Base-by-base conservation (phyloP, 2,329 filamentous ascomycete genomes). In the Alternaria panax region DNA sequence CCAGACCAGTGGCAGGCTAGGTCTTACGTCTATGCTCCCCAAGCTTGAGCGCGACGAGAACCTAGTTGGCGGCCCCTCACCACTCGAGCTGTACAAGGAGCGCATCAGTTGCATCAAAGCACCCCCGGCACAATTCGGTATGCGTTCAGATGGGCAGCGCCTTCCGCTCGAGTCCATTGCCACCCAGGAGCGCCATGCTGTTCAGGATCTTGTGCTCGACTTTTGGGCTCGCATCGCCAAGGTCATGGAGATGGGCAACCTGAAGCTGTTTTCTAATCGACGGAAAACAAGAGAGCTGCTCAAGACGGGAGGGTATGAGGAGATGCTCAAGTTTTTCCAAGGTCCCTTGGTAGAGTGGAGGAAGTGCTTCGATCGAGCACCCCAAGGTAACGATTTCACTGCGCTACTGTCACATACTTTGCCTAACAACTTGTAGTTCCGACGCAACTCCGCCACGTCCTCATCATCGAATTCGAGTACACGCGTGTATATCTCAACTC, bases 401-500 rank as follows among this genome's bases (percentile, higher is more conserved):
- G 22, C 3, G 18, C 18, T 16, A 1, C 7, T 11, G 30, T 12
- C 16, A 12, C 16, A 16, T 47, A 28, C 38, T n/a, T 30, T 54
- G 14, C 47, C 28, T 79, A 67, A 78, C 56, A 38, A 6, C 41
- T 25, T 16, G 56, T 65, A 84, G 86, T 88, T 28, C 81, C 84
- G 1, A 80, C 82, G 16, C 80, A 86, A 57, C 87, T 89, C 80
- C 82, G 85, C 45, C 88, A 93, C 74, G 93, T 98, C 59, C 83
- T 99, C 28, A 90, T 88, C 7, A 97, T 98, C 66, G 95, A 99
- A 80, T 97, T 95, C 73, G 92, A 98, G 73, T 97, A 97, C 75
- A 92, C 94, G 25, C 88, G 94, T 71, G 91, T 97, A 51, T 98
- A 98, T 74, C 87, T 97, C 80, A 97, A 98, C 77, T 97, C 93